A percentile compares a stretch with the other conserved stretches of the same genome.
phyloP scores from a whole-genome alignment of 768 basidiomycete species.

The Boletus vinaceobasis region DNA sequence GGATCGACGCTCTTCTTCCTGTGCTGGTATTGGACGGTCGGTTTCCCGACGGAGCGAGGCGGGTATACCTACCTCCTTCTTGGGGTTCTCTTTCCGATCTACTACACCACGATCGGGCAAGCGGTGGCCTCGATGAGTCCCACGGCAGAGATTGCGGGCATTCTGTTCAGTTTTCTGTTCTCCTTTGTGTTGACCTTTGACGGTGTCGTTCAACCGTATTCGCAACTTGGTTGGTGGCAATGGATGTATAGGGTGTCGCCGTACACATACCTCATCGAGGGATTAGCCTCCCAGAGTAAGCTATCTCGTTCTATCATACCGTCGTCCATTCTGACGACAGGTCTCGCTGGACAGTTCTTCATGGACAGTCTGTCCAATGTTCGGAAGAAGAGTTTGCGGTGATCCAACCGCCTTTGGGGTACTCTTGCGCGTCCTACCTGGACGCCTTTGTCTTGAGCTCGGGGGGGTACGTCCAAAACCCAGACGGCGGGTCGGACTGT shows the following conservation, averaged over 20 bases:
- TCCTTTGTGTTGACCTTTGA: constrained; percentile 66
- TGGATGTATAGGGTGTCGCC: constrained; percentile 66
- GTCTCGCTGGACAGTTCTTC: constrained; percentile 38
- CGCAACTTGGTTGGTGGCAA: constrained; percentile 61
- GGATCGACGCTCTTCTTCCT: constrained; percentile 58
- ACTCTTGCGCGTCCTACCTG: constrained; percentile 48
- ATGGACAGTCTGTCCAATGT: constrained; percentile 51
- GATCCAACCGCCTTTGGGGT: constrained; percentile 44
- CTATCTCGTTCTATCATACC: background rate
- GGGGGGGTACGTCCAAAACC: constrained; percentile 50
- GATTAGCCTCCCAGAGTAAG: constrained; percentile 45
- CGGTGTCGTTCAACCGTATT: constrained; percentile 65
- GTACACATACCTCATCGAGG: constrained; percentile 56
- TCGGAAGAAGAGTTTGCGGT: constrained; percentile 57
- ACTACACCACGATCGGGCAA: constrained; percentile 60
- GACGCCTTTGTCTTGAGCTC: constrained; percentile 36
- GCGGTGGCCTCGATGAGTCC: constrained; percentile 61
- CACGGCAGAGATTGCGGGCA: constrained; percentile 54
- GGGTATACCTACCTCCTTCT: constrained; percentile 60
- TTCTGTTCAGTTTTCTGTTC: constrained; percentile 57
- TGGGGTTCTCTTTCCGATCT: constrained; percentile 53
- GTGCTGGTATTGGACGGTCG: constrained; percentile 72
- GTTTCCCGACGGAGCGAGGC: constrained; percentile 49
- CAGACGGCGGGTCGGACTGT: constrained; percentile 38
- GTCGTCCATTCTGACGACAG: background rate